Evolutionary conservation across 1,139 yeast species (phyloP).

Genomic region (Suhomyces ambrosiae): DNA sequence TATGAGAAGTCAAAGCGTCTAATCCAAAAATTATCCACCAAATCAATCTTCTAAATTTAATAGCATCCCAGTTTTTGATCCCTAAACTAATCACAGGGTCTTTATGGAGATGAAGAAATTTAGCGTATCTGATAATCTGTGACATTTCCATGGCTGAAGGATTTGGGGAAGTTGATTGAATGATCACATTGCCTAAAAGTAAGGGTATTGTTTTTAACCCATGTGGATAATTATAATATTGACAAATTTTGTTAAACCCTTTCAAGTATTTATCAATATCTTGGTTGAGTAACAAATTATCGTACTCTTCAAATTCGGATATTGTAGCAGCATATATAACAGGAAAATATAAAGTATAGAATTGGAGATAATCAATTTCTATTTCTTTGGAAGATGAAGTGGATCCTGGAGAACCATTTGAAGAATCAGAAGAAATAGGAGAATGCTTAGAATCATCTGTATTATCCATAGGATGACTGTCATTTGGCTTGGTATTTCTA

Average conservation of each 20-base stretch:
- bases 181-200: constrained; percentile 52
- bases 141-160: constrained; percentile 57
- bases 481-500: constrained; percentile 14
- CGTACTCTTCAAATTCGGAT: constrained; percentile 57
- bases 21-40: constrained; percentile 71
- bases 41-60: constrained; percentile 54
- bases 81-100: constrained; percentile 58
- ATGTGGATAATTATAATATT: constrained; percentile 55
- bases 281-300: constrained; percentile 47
- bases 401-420: constrained; percentile 3
- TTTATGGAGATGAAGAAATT: constrained; percentile 55
- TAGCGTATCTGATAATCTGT: constrained; percentile 54
- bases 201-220: constrained; percentile 50
- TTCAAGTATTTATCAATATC: constrained; percentile 51
- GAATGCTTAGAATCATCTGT: constrained; percentile 4
- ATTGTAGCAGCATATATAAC: constrained; percentile 56
- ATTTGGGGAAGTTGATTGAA: constrained; percentile 58
- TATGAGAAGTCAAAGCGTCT: constrained; percentile 60
- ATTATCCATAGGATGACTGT: constrained; percentile 3
- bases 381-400: neutral
- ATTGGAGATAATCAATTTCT: constrained; percentile 43
- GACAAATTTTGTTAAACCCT: constrained; percentile 51
- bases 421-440: constrained; percentile 2
- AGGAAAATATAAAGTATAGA: constrained; percentile 52
- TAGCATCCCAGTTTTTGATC: constrained; percentile 48